phyloP scores from a whole-genome alignment of 1,139 yeast genomes.

The Trichomonascaceae sp. region DNA sequence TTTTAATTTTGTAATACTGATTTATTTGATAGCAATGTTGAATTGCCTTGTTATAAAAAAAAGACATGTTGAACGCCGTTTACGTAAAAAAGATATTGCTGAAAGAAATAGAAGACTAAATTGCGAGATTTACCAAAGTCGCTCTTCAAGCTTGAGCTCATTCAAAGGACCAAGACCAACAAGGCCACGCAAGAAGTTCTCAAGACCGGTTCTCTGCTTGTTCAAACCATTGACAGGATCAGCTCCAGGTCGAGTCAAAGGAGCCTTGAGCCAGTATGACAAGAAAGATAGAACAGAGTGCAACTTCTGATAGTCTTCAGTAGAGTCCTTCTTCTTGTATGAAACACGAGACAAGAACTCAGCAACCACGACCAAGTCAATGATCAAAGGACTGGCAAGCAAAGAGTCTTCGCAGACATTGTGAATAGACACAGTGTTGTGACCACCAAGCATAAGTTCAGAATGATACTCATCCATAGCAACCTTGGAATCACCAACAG shows the following conservation, averaged over 20 bases:
- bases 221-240: conserved; percentile 89
- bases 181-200: conserved; percentile 81
- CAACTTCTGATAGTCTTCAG: conserved; percentile 54
- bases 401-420: conserved; percentile 95
- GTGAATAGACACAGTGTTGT: conserved; percentile 87
- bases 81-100: neutral
- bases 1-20: neutral
- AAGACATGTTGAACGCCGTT: neutral
- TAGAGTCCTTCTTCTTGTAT: conserved; percentile 50
- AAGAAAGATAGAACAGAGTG: conserved; percentile 83
- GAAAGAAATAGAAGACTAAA: neutral
- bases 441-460: conserved; percentile 96
- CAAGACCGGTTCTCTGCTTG: conserved; percentile 90
- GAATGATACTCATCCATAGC: conserved; percentile 98
- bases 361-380: conserved; percentile 83
- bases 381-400: conserved; percentile 89
- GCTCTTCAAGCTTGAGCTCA: conserved; percentile 92
- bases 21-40: conserved; percentile 3
- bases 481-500: conserved; percentile 94
- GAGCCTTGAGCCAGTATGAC: conserved; percentile 96
- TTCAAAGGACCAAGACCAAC: conserved; percentile 87
- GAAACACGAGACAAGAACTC: conserved; percentile 85
- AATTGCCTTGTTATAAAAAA: neutral
- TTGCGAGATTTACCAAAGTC: conserved; percentile 42
- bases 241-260: conserved; percentile 84